Evolutionary conservation across 192 early-diverging fungal genomes (phyloP), one percentile per base, ranked within the genome.

Genomic region (Mycoemilia scoparia): DNA sequence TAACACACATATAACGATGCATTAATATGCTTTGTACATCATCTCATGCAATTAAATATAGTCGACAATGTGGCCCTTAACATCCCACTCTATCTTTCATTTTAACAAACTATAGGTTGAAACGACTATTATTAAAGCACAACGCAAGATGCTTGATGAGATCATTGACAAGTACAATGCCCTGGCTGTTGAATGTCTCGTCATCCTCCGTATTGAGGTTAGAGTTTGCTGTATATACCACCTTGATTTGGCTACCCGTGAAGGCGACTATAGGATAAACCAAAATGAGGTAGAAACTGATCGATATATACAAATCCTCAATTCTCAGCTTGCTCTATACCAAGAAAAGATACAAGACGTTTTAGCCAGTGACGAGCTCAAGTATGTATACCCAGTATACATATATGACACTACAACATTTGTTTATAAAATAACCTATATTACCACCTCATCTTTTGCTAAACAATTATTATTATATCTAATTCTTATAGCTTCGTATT

Each of bases 401-500:
- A n/a, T n/a, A n/a, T n/a, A n/a, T n/a, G n/a, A n/a, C n/a, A n/a
- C n/a, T n/a, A n/a, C n/a, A n/a, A n/a, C n/a, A n/a, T n/a, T n/a
- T n/a, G n/a, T n/a, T n/a, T n/a, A n/a, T n/a, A n/a, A n/a, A n/a
- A n/a, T n/a, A n/a, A n/a, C n/a, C n/a, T n/a, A n/a, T n/a, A n/a
- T n/a, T n/a, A n/a, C n/a, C n/a, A 17, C 16, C 12, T 20, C 30
- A 19, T 12, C 4, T n/a, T n/a, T n/a, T n/a, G n/a, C n/a, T n/a
- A n/a, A n/a, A n/a, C n/a, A n/a, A n/a, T n/a, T n/a, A n/a, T n/a
- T n/a, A n/a, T n/a, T n/a, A n/a, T n/a, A n/a, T 5, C 5, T 31
- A 79, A 76, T n/a, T n/a, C n/a, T n/a, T n/a, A n/a, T n/a, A n/a
- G n/a, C 17, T 80, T 89, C 42, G 48, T 87, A 12, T 87, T 88